phyloP scores from a whole-genome alignment of 768 basidiomycete species.

The Auricularia sp. region DNA sequence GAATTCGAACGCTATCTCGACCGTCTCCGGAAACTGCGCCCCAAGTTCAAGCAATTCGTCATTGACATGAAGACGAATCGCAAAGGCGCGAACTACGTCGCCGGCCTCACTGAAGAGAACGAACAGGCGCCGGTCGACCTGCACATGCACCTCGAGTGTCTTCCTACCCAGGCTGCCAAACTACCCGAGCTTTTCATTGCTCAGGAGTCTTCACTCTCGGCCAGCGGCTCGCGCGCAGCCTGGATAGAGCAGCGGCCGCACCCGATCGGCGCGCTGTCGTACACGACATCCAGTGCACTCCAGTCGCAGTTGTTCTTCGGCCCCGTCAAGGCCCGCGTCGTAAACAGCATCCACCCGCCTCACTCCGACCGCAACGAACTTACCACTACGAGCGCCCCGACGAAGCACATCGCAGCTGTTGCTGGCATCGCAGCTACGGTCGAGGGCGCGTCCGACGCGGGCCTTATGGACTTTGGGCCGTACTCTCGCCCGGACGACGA shows the following conservation, averaged over 20 bases:
- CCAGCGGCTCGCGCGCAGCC: neutral
- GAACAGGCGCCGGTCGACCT: neutral
- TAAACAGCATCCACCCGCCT: constrained; percentile 20
- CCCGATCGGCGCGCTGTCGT: constrained; percentile 48
- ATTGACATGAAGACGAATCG: constrained; percentile 13
- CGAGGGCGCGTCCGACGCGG: constrained; percentile 11
- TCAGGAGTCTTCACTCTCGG: neutral
- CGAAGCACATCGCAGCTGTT: constrained; percentile 17
- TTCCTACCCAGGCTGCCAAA: neutral
- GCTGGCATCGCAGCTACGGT: constrained; percentile 22
- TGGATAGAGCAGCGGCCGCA: constrained; percentile 58
- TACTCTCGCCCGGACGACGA: constrained; percentile 16
- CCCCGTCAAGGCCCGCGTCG: constrained; percentile 49
- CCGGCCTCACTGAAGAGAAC: neutral
- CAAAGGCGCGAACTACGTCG: neutral
- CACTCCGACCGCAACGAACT: no score
- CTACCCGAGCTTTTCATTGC: neutral
- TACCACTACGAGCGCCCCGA: constrained; percentile 7
- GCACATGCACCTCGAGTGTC: neutral
- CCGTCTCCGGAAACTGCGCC: constrained; percentile 46
- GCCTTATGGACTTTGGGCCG: constrained; percentile 18
- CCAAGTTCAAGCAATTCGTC: constrained; percentile 43
- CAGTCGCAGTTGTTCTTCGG: constrained; percentile 42
- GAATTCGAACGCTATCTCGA: constrained; percentile 51
- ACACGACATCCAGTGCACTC: constrained; percentile 42